Base-by-base conservation (phyloP, 768 basidiomycete genomes). In the Lentinula edodes region DNA sequence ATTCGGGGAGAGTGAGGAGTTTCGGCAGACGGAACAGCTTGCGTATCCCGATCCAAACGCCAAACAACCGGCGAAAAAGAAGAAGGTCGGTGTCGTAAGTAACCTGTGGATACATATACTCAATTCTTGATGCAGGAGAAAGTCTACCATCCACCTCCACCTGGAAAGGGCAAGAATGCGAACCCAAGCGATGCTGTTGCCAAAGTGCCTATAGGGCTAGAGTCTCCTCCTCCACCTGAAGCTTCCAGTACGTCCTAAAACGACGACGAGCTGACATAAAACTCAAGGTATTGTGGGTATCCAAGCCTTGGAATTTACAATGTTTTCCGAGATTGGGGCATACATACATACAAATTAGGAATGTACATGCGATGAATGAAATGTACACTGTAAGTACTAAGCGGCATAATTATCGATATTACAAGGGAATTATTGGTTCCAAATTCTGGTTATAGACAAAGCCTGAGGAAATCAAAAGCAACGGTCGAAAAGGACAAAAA, bases 31-130 rank as follows among this genome's bases (percentile, higher is more conserved):
- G 6, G 89, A 89, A 69, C 83, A 80, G 68, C 74, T 88, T 20
- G 97, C 94, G 10, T 99, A 98, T 76, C 94, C 95, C 1, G 83
- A 88, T 71, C 84, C 84, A 0, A 87, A 83, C 55, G 83, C 82
- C 0, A 84, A 86, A 66, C 76, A 78, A 8, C 81, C 81, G 64
- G 80, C 82, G 65, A 86, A 86, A 63, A 80, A 80, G 74, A 91
- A 90, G 72, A 89, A 89, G 78, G 78, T 77, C 60, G 38, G 63
- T 62, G 12, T 4, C 16, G 38, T 12, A 6, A 39, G n/a, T 52
- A 3, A 48, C n/a, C 7, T 16, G 18, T 50, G 5, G 2, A 3
- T 50, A 5, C 9, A 8, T 28, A 12, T 12, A 35, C 23, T 50
- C 5, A 59, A 34, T 23, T 12, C 32, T 55, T 61, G 39, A 20